A percentile compares a stretch with the other conserved stretches of the same genome.
phyloP scores from a whole-genome alignment of 192 early-diverging fungal species.

The Chytriomyces confervae region DNA sequence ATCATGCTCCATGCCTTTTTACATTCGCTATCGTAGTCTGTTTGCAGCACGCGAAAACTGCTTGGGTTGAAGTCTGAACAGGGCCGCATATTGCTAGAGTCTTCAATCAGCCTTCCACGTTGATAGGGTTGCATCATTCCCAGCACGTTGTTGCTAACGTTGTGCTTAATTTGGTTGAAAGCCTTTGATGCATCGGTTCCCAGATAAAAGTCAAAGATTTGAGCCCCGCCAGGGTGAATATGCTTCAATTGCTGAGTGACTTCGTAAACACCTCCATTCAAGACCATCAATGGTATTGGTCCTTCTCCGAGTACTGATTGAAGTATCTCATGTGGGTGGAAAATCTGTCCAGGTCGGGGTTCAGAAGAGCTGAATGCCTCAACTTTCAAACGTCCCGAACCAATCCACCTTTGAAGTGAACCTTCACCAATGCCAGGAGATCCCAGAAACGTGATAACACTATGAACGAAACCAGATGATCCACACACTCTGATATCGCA shows the following conservation, averaged over 20 bases:
- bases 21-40: too few species aligned
- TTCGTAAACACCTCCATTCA: neutral
- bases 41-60: too few species aligned
- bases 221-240: neutral
- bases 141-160: neutral
- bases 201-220: neutral
- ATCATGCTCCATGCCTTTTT: neutral
- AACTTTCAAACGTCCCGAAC: neutral
- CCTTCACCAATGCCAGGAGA: neutral
- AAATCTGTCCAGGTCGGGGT: neutral
- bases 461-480: neutral
- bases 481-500: neutral
- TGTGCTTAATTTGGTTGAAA: constrained; percentile 1
- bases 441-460: neutral
- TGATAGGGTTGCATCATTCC: neutral
- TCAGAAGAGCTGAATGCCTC: neutral
- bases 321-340: neutral
- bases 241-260: neutral
- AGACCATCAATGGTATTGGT: neutral
- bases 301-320: neutral
- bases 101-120: neutral
- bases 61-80: neutral
- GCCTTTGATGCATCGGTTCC: neutral
- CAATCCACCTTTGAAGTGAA: neutral
- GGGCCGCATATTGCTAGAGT: neutral